Percentiles rank a stretch among this genome's conserved stretches.
These are phyloP conservation scores for Solanum chiquidenum DNA, from an alignment of 257 asterid species.

Conservation along the genomic window DNA sequence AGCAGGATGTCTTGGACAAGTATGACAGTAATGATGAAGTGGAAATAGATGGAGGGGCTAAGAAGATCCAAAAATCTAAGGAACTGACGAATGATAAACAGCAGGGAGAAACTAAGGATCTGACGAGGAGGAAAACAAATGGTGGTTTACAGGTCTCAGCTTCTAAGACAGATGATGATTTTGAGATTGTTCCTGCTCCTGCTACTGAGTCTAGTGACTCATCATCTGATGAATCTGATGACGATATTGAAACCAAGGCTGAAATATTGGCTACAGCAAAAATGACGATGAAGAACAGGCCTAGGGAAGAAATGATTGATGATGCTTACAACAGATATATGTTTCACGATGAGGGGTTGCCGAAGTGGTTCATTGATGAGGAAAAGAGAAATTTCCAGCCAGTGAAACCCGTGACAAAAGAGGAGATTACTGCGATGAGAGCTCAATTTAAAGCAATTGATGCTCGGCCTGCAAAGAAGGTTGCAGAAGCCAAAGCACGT, in stretches of 20 bases:
- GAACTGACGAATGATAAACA: constrained; percentile 12
- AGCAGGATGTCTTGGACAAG: constrained; percentile 25
- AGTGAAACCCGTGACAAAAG: constrained; percentile 70
- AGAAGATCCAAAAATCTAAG: constrained; percentile 1
- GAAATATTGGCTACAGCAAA: constrained; percentile 76
- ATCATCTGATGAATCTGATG: constrained; percentile 29
- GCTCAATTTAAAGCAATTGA: constrained; percentile 78
- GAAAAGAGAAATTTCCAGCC: constrained; percentile 64
- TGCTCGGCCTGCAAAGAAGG: constrained; percentile 94
- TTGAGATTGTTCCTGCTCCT: constrained; percentile 86
- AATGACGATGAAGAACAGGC: constrained; percentile 67
- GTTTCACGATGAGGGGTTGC: constrained; percentile 74
- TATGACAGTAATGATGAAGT: constrained; percentile 77
- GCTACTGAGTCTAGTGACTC: constrained; percentile 63
- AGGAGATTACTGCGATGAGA: constrained; percentile 68
- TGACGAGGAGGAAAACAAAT: constrained; percentile 3
- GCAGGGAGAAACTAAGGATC: constrained; percentile 5
- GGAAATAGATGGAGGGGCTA: constrained; percentile 17
- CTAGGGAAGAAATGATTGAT: constrained; percentile 72
- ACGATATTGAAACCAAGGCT: constrained; percentile 54
- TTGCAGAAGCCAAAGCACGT: constrained; percentile 85
- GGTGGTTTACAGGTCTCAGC: constrained; percentile 1
- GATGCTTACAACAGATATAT: constrained; percentile 83
- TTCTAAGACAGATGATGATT: constrained; percentile 28
- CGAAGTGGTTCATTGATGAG: constrained; percentile 83